Conservation (phyloP, 441 rosid genomes). For the Omphalea diandra region DNA sequence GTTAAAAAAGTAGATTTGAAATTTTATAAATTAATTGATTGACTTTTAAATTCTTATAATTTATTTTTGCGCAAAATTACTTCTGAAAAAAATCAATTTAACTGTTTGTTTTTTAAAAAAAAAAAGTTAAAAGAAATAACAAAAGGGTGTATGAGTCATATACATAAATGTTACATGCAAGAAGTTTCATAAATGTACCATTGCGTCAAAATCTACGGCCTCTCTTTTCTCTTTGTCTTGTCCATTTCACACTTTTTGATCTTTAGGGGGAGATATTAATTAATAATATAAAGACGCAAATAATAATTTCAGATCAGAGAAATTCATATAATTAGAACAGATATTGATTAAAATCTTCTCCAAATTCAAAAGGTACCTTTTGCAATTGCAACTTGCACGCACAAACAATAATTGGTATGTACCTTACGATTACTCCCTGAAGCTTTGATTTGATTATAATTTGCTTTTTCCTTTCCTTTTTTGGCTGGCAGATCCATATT, state of each 20-base stretch:
- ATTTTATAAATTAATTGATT: too few relatives aligned
- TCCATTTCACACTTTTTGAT: background rate
- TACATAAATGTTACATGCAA: too few relatives aligned
- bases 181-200: background rate
- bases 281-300: background rate
- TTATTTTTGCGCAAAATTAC: too few relatives aligned
- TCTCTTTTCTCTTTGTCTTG: background rate
- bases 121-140: too few relatives aligned
- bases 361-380: background rate
- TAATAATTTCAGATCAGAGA: background rate
- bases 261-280: background rate
- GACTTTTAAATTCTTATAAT: too few relatives aligned
- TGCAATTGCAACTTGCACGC: constrained; percentile 9
- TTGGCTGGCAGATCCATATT: background rate
- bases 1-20: too few relatives aligned
- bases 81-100: too few relatives aligned
- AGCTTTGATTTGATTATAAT: background rate
- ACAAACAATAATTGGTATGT: constrained; percentile 11
- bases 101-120: too few relatives aligned
- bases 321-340: background rate
- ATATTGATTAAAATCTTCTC: background rate
- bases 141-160: too few relatives aligned
- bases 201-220: background rate
- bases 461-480: background rate
- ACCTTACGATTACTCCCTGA: too few relatives aligned